Evolutionary conservation across 202 grass and related monocot genomes (phyloP), one percentile per base, ranked within the genome.

Genomic region (Brachypodium distachyon): DNA sequence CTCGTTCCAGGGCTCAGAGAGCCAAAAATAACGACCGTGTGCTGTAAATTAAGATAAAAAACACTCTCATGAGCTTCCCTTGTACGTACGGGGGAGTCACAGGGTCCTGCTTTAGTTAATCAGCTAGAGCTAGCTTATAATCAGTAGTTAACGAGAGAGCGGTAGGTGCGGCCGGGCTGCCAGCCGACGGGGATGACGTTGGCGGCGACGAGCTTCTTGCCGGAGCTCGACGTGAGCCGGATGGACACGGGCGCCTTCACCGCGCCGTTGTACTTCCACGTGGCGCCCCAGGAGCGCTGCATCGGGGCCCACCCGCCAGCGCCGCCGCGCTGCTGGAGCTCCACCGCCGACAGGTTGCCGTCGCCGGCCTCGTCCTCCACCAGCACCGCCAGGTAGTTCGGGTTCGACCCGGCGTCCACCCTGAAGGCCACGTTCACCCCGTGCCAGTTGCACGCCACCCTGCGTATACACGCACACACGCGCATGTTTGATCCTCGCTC

Each of bases 401-500:
- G 70, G 82, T 94, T 94, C 42, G 91, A 90, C 3, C 88, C 91
- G 68, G 37, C n/a, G 64, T 94, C 88, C 46, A 94, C 91, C 65
- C 47, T 74, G 58, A 94, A 86, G 17, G 79, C 64, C 5, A 94
- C 55, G 62, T 88, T 60, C 49, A 57, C 25, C 23, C 91, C 91
- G 4, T 25, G 66, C 79, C 86, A 94, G 70, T 76, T 81, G 82
- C 91, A 94, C 80, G 77, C 70, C 52, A 88, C 88, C 58, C 91
- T 94, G 78, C 84, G 75, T n/a, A n/a, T n/a, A n/a, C n/a, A n/a
- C n/a, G n/a, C n/a, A n/a, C n/a, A n/a, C n/a, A n/a, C n/a, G n/a
- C n/a, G n/a, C n/a, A n/a, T n/a, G n/a, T n/a, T n/a, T 17, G 27
- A n/a, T n/a, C n/a, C n/a, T n/a, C n/a, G n/a, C n/a, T n/a, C n/a